Conservation (phyloP, 257 asterid species). For the Capsicum chinense region DNA sequence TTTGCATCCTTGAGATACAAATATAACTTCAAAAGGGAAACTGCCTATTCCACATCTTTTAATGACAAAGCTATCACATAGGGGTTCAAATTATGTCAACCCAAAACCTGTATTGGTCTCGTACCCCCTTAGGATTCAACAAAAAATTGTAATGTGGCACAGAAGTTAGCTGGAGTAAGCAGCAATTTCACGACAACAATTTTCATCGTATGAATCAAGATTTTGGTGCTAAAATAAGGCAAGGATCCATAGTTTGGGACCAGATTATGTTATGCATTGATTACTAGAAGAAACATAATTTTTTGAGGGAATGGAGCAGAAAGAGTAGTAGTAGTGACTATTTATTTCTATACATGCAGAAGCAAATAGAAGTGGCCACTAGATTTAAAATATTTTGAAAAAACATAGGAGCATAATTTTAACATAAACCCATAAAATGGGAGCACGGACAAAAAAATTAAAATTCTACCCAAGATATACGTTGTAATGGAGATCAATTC, state of each 20-base stretch:
- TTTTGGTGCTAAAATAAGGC: background rate
- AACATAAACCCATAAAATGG: no score
- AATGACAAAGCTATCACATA: background rate
- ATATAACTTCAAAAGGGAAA: background rate
- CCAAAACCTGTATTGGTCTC: background rate
- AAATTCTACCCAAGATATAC: no score
- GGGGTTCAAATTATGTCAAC: background rate
- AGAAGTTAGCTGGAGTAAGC: background rate
- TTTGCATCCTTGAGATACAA: background rate
- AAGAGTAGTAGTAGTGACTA: background rate
- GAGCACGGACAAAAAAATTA: no score
- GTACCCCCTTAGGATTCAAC: background rate
- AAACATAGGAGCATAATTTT: no score
- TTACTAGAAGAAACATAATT: background rate
- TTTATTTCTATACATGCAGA: background rate
- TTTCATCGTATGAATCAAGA: background rate
- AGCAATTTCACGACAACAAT: background rate
- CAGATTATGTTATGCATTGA: background rate
- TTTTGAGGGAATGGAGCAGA: background rate
- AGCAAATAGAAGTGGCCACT: background rate
- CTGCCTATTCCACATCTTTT: background rate
- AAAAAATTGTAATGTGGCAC: background rate
- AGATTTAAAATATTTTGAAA: no score
- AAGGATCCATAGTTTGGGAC: background rate
- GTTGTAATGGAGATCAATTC: no score